Conservation (phyloP, 2,329 filamentous ascomycete species). For the Chalaropsis ovoidea region DNA sequence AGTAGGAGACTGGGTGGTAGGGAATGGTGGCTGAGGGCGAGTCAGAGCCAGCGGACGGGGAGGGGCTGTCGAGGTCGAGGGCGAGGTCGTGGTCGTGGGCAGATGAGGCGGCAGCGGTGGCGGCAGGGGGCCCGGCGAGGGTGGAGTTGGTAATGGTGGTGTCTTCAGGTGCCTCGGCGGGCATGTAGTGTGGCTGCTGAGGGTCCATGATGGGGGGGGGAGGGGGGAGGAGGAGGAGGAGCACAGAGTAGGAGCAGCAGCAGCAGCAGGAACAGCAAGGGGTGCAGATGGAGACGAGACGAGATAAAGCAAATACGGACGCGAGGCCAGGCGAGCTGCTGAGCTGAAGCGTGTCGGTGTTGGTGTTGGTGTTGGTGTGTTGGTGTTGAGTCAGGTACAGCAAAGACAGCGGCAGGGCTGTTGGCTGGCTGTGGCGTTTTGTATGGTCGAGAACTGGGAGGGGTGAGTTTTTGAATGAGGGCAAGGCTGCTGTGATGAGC, state of each 20-base stretch:
- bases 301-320: not conserved
- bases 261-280: not conserved
- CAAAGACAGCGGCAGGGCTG: too few relatives aligned
- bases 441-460: too few relatives aligned
- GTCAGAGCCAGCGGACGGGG: slow-evolving; percentile 28
- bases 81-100: slow-evolving; percentile 11
- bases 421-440: too few relatives aligned
- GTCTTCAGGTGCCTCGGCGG: slow-evolving; percentile 21
- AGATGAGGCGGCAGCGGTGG: not conserved
- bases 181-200: slow-evolving; percentile 20
- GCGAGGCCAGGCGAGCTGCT: too few relatives aligned
- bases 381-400: too few relatives aligned
- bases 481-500: too few relatives aligned
- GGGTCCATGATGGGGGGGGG: slow-evolving; percentile 20
- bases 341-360: too few relatives aligned
- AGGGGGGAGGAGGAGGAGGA: not conserved
- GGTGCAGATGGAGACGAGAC: not conserved
- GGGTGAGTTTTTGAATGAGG: too few relatives aligned
- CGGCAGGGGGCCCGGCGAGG: slow-evolving; percentile 17
- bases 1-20: slow-evolving; percentile 26
- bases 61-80: slow-evolving; percentile 20
- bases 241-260: not conserved
- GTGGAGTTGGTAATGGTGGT: slow-evolving; percentile 13
- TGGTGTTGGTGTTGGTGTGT: too few relatives aligned
- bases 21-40: slow-evolving; percentile 32